These are phyloP conservation scores for Ophiocordyceps australis DNA, from an alignment of 2,329 filamentous ascomycete genomes.

Conservation along the genomic window DNA sequence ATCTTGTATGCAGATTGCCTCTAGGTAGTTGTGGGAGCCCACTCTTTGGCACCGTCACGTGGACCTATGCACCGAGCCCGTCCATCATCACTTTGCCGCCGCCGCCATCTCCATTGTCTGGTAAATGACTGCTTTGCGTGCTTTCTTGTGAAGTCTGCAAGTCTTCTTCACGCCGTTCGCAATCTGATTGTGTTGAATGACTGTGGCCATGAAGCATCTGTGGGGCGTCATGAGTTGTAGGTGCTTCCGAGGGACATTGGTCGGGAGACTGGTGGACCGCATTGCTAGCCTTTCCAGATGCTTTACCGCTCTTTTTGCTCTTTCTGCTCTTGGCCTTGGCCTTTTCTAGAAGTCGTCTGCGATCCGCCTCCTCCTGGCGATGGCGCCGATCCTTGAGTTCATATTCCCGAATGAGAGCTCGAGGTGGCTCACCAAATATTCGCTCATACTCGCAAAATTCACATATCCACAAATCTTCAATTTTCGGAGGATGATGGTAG, in stretches of 20 bases:
- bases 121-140: conserved; percentile 4
- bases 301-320: conserved; percentile 64
- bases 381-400: conserved; percentile 85
- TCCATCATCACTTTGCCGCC: too few relatives aligned
- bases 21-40: too few relatives aligned
- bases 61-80: too few relatives aligned
- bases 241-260: conserved; percentile 7
- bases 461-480: conserved; percentile 80
- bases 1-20: too few relatives aligned
- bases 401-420: conserved; percentile 74
- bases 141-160: conserved; percentile 9
- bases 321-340: conserved; percentile 88
- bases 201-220: conserved; percentile 9
- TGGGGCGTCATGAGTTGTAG: conserved; percentile 6
- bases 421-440: conserved; percentile 78
- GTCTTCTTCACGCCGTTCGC: conserved; percentile 16
- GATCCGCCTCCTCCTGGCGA: conserved; percentile 71
- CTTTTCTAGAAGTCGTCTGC: conserved; percentile 71
- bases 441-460: conserved; percentile 96
- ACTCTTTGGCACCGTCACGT: too few relatives aligned
- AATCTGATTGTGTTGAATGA: conserved; percentile 20
- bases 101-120: conserved; percentile 2
- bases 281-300: conserved; percentile 9
- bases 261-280: conserved; percentile 6
- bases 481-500: conserved; percentile 49